Evolutionary conservation across 2,329 filamentous ascomycete genomes (phyloP).

Genomic region (Hypoxylon sp.): DNA sequence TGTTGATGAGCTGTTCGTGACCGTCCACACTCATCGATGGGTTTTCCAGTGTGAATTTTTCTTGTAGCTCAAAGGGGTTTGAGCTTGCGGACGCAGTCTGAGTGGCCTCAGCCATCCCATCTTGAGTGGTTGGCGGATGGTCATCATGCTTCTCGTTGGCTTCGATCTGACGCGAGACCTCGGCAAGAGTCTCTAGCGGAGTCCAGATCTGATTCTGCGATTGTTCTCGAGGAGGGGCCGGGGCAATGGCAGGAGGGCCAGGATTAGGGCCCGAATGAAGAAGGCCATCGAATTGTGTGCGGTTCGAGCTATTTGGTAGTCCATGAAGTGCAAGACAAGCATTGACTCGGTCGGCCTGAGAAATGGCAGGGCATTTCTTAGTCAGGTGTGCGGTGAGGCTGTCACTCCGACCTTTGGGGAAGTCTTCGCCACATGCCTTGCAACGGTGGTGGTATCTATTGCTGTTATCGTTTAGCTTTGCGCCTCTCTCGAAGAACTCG

Average conservation of each 20-base stretch:
- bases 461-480: constrained; percentile 89
- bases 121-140: constrained; percentile 51
- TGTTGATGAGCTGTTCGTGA: constrained; percentile 54
- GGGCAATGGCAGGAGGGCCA: constrained; percentile 11
- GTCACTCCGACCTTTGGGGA: constrained; percentile 90
- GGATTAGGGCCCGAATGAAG: constrained; percentile 42
- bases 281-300: constrained; percentile 44
- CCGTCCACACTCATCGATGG: constrained; percentile 66
- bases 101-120: constrained; percentile 45
- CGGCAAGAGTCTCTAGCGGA: constrained; percentile 86
- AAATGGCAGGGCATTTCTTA: constrained; percentile 87
- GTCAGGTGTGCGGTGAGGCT: constrained; percentile 85
- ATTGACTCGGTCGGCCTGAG: constrained; percentile 80
- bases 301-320: constrained; percentile 64
- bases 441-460: constrained; percentile 94
- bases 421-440: constrained; percentile 88
- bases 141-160: constrained; percentile 73
- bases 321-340: constrained; percentile 81
- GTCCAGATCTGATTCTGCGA: constrained; percentile 75
- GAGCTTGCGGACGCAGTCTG: constrained; percentile 40
- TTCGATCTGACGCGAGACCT: constrained; percentile 87
- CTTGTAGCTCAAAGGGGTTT: constrained; percentile 67
- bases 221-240: constrained; percentile 56
- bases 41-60: constrained; percentile 72
- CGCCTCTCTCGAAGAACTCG: constrained; percentile 89